Conservation (phyloP, 73 alveolate genomes). For the Blepharisma stoltei region DNA sequence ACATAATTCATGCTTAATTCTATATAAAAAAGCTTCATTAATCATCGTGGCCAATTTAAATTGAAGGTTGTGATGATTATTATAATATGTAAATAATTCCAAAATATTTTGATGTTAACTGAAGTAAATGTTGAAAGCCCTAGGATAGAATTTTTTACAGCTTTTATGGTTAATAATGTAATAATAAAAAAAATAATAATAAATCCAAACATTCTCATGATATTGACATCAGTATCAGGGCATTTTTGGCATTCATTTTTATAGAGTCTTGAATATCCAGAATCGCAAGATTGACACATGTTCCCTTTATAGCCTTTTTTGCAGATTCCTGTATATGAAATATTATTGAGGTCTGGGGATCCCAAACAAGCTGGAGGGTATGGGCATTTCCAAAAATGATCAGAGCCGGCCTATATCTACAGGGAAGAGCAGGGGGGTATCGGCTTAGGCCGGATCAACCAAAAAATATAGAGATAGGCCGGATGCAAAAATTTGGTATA, state of each 20-base stretch:
- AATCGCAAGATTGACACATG: constrained; percentile 61
- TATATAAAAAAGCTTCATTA: neutral
- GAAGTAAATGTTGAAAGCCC: neutral
- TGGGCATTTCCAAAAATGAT: constrained; percentile 42
- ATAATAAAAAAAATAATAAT: neutral
- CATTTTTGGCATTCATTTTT: constrained; percentile 49
- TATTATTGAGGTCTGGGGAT: constrained; percentile 27
- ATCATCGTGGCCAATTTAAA: constrained; percentile 7
- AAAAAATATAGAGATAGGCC: no score
- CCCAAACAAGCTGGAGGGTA: constrained; percentile 51
- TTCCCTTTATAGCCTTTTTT: constrained; percentile 59
- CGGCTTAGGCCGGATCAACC: no score
- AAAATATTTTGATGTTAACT: neutral
- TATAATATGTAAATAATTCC: constrained; percentile 1
- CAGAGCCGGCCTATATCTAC: no score
- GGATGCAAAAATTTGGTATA: no score
- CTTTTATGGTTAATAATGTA: neutral
- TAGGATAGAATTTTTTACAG: neutral
- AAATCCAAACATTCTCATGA: neutral
- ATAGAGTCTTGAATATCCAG: constrained; percentile 61
- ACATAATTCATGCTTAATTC: neutral
- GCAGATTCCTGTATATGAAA: constrained; percentile 59
- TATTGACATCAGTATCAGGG: constrained; percentile 33
- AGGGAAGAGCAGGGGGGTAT: no score
- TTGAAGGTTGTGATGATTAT: neutral